Percentiles rank a stretch among this genome's conserved stretches.
Evolutionary conservation across 2,329 filamentous ascomycete genomes (phyloP).

Genomic region (Ciborinia camelliae): DNA sequence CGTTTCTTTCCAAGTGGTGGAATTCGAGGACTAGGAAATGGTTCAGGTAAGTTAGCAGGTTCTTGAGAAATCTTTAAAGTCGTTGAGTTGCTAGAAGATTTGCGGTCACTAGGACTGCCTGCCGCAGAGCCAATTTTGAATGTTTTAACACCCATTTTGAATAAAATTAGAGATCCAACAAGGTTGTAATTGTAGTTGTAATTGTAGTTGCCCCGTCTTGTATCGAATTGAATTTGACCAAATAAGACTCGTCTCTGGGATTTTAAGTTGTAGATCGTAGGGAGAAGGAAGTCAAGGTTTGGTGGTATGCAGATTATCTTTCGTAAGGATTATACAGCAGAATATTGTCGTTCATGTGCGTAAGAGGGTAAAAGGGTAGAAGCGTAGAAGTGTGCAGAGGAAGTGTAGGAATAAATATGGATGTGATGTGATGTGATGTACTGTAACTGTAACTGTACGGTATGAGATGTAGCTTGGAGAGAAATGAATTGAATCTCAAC

Average conservation of each 20-base stretch:
- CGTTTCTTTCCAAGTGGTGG: constrained; percentile 24
- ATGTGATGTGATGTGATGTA: not conserved
- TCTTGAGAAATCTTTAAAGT: constrained; percentile 23
- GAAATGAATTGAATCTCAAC: constrained; percentile 3
- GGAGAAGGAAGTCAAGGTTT: not conserved
- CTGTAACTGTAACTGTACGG: not conserved
- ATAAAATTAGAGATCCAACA: not conserved
- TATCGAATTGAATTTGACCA: not conserved
- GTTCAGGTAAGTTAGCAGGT: constrained; percentile 39
- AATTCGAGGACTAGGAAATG: constrained; percentile 33
- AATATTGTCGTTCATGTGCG: not conserved
- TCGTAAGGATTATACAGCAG: not conserved
- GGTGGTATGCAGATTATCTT: not conserved
- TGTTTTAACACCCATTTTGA: constrained; percentile 26
- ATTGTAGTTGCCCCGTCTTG: too few relatives aligned
- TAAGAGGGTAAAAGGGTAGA: too few relatives aligned
- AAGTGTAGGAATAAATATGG: not conserved
- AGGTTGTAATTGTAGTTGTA: not conserved
- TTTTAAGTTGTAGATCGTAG: not conserved
- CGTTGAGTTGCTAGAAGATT: constrained; percentile 21
- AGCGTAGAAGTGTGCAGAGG: too few relatives aligned
- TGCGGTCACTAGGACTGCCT: constrained; percentile 7
- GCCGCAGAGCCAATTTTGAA: constrained; percentile 32
- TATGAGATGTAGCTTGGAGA: not conserved
- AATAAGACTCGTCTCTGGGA: not conserved